Percentiles rank a stretch among this genome's conserved stretches.
Conservation (phyloP, 2,329 filamentous ascomycete genomes). For the Colletotrichum higginsianum region DNA sequence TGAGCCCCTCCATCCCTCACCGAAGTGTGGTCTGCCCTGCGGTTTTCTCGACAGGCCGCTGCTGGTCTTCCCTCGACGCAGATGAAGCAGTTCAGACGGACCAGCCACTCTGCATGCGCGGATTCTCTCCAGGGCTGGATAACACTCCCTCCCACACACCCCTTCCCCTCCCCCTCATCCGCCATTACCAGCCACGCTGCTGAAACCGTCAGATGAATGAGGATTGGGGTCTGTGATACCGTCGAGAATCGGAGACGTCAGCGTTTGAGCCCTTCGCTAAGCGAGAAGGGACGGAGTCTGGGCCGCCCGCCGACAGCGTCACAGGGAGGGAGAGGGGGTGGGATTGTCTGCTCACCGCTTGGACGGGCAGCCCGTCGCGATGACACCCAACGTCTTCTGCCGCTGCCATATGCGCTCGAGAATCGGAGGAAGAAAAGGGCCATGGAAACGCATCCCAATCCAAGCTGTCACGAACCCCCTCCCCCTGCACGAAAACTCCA, state of each 20-base stretch:
- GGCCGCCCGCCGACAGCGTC: background rate
- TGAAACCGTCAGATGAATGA: conserved; percentile 36
- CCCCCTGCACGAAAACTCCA: conserved; percentile 29
- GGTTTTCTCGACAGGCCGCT: background rate
- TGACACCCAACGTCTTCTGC: conserved; percentile 13
- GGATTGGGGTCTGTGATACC: conserved; percentile 9
- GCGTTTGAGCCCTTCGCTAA: conserved; percentile 35
- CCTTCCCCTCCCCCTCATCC: background rate
- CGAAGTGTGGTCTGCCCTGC: conserved; percentile 1
- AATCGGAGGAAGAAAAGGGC: background rate
- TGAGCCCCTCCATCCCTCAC: background rate
- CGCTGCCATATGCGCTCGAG: conserved; percentile 25
- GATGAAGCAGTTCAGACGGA: conserved; percentile 36
- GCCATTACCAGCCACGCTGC: conserved; percentile 24
- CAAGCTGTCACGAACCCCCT: background rate
- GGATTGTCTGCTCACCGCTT: conserved; percentile 22
- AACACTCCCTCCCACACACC: background rate
- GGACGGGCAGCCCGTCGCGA: conserved; percentile 13
- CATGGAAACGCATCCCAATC: conserved; percentile 13
- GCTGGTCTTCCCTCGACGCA: background rate
- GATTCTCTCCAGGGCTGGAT: conserved; percentile 3
- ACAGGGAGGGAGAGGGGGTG: background rate
- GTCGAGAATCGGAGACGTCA: conserved; percentile 30
- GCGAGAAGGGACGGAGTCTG: background rate
- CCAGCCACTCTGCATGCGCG: conserved; percentile 22